Percentiles rank a stretch among this genome's conserved stretches.
Conservation (phyloP, 306 rosid species). For the Lathyrus tuberosus region DNA sequence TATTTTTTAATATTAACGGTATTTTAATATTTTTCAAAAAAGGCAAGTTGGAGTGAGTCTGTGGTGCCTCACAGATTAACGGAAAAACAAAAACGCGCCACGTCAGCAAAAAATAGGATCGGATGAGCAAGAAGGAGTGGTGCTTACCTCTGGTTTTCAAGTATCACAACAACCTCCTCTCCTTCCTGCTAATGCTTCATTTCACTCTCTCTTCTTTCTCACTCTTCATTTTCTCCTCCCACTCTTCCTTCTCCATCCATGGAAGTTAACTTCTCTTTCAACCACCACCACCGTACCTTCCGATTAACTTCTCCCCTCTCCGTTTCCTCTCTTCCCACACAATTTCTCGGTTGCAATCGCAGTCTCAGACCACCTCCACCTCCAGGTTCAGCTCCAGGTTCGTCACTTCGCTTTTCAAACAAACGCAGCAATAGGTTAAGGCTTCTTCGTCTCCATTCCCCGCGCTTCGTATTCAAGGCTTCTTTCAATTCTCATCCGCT, state of each 20-base stretch:
- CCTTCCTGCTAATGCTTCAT: constrained; percentile 43
- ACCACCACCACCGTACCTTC: constrained; percentile 55
- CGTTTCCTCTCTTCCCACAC: constrained; percentile 45
- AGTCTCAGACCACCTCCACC: constrained; percentile 47
- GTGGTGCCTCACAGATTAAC: constrained; percentile 1
- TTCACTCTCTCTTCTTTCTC: constrained; percentile 4
- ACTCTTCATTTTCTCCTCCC: background rate
- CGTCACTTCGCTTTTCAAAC: constrained; percentile 45
- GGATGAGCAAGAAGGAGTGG: constrained; percentile 32
- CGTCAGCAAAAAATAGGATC: constrained; percentile 41
- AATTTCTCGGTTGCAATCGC: constrained; percentile 62
- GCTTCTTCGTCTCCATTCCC: constrained; percentile 45
- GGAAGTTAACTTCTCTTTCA: constrained; percentile 66
- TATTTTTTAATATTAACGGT: background rate
- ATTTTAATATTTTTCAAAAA: background rate
- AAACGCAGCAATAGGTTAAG: constrained; percentile 24
- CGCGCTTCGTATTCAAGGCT: constrained; percentile 62
- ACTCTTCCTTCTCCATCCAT: constrained; percentile 40
- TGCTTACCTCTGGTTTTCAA: background rate
- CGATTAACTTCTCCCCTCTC: constrained; percentile 37
- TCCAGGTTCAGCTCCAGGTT: no score
- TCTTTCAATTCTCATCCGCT: constrained; percentile 56
- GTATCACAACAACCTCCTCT: constrained; percentile 43
- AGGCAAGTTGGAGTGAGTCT: background rate
- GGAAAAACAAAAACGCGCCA: constrained; percentile 27